Conservation (phyloP, 306 rosid genomes). For the Citrullus mucosospermus region DNA sequence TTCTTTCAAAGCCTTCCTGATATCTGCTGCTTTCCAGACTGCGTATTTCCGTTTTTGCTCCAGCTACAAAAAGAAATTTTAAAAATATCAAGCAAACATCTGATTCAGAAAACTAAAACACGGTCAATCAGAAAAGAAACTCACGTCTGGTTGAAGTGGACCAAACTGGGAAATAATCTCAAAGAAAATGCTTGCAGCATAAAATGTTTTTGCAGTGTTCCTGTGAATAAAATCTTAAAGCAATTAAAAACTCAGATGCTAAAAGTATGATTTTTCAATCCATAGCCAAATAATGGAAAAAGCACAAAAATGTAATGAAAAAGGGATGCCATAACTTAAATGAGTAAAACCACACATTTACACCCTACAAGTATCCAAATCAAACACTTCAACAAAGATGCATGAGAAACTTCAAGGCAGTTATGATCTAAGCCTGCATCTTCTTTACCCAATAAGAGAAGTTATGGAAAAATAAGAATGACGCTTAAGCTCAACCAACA, state of each 20-base stretch:
- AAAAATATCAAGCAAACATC: slow-evolving; percentile 8
- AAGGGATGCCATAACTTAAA: background rate
- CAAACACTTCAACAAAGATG: background rate
- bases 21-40: slow-evolving; percentile 98
- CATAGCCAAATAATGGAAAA: background rate
- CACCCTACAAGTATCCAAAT: background rate
- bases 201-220: slow-evolving; percentile 96
- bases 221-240: slow-evolving; percentile 26
- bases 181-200: slow-evolving; percentile 97
- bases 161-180: slow-evolving; percentile 94
- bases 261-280: background rate
- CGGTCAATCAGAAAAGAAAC: slow-evolving; percentile 22
- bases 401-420: background rate
- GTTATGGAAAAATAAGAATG: background rate
- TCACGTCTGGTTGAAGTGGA: slow-evolving; percentile 67
- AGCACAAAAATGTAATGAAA: background rate
- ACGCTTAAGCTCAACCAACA: background rate
- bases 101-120: background rate
- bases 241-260: background rate
- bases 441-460: background rate
- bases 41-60: slow-evolving; percentile 99
- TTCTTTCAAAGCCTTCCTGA: slow-evolving; percentile 95
- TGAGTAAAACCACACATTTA: background rate
- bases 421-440: background rate
- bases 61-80: slow-evolving; percentile 41